Base-by-base conservation (phyloP, 2,329 filamentous ascomycete genomes). In the Trichoderma brevicompactum region DNA sequence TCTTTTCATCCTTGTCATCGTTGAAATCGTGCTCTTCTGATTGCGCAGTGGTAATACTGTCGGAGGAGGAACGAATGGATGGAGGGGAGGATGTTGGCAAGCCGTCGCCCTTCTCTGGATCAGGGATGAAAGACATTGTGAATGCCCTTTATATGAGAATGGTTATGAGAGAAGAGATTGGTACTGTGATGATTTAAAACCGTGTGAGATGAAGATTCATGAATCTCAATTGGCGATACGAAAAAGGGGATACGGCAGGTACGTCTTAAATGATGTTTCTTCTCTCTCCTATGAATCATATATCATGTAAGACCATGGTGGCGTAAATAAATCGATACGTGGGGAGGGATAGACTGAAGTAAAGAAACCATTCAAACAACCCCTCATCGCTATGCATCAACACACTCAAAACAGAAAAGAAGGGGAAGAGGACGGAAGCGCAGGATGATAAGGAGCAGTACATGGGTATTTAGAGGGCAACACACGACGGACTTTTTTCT, bases 1-100 rank as follows among this genome's bases (percentile, higher is more conserved):
- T 64, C 60, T 64, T 64, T 54, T 64, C 60, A 28, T 48, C 13
- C 23, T 28, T 28, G 2, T 28, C 23, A 28, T 28, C 23, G 28
- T 28, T 19, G 38, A 8, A 23, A 38, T 36, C 59, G 49, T 62
- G 59, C 13, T 61, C 58, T 32, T 62, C 59, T 62, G 59, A 62
- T 7, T 32, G 59, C 38, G 59, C 59, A 0, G 48, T 41, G 48
- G 59, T 36, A 38, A 62, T 62, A 46, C 36, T 62, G n/a, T 44
- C 38, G 44, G 13, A 32, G 28, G 59, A 62, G 10, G 59, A 62
- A 15, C 36, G 38, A 7, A 62, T 43, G 6, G 59, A 62, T 5
- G 48, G 59, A 36, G 59, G 10, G 5, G 59, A 43, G 7, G 58
- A 19, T 15, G 36, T 4, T 36, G n/a, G 38, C n/a, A 12, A 12